A percentile compares a stretch with the other conserved stretches of the same genome.
phyloP scores from a whole-genome alignment of 768 basidiomycete genomes.

The Imleria badia region DNA sequence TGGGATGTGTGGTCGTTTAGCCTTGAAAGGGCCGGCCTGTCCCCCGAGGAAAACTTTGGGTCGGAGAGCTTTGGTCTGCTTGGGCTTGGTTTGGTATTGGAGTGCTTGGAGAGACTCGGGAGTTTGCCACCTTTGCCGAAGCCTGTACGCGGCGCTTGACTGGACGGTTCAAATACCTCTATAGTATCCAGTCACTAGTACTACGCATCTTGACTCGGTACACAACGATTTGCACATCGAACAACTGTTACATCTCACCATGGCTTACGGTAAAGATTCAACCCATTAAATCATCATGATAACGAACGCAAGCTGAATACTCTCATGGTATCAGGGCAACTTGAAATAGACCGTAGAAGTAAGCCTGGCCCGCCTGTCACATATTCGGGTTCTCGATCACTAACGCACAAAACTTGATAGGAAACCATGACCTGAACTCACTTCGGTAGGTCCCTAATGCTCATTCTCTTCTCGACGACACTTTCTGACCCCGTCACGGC shows the following conservation, averaged over 20 bases:
- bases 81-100: conserved; percentile 56
- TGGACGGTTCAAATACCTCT: too few relatives aligned
- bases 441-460: conserved; percentile 10
- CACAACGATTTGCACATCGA: background rate
- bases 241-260: conserved; percentile 1
- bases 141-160: background rate
- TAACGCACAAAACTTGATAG: conserved; percentile 7
- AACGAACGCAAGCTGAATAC: conserved; percentile 3
- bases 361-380: background rate
- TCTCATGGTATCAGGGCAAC: background rate
- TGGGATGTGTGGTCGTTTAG: conserved; percentile 70
- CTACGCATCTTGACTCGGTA: background rate
- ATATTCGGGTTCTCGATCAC: background rate
- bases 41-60: conserved; percentile 39
- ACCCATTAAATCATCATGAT: background rate
- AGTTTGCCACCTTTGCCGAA: conserved; percentile 25
- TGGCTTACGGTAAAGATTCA: conserved; percentile 20
- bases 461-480: background rate
- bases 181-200: too few relatives aligned
- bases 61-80: conserved; percentile 69
- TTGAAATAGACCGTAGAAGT: conserved; percentile 20
- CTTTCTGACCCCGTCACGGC: background rate
- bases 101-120: conserved; percentile 50
- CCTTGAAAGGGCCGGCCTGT: conserved; percentile 34
- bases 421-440: conserved; percentile 3